phyloP scores from a whole-genome alignment of 345 rosid genomes.

The Barbarea vulgaris region DNA sequence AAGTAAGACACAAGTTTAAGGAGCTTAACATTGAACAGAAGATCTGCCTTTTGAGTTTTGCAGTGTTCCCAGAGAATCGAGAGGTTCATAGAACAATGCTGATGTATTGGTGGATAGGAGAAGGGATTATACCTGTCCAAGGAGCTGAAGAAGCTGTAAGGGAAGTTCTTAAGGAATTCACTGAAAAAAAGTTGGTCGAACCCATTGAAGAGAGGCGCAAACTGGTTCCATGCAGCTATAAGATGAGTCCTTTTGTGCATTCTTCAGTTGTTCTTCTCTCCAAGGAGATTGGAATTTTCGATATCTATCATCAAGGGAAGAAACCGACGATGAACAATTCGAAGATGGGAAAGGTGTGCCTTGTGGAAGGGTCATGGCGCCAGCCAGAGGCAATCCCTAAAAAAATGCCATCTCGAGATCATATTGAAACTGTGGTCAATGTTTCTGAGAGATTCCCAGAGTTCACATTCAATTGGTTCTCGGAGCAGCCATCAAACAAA shows the following conservation, averaged over 20 bases:
- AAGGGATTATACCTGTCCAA: conserved; percentile 1
- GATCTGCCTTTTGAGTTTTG: conserved; percentile 48
- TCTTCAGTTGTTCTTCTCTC: conserved; percentile 43
- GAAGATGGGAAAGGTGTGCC: conserved; percentile 38
- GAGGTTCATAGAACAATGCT: conserved; percentile 46
- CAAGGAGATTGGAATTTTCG: conserved; percentile 8
- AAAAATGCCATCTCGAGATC: neutral
- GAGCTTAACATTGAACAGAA: conserved; percentile 9
- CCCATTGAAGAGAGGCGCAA: conserved; percentile 37
- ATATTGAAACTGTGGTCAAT: conserved; percentile 44
- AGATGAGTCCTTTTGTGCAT: conserved; percentile 47
- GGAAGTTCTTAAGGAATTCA: conserved; percentile 26
- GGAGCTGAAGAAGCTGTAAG: conserved; percentile 23
- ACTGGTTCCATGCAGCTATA: conserved; percentile 33
- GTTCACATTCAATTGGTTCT: conserved; percentile 37
- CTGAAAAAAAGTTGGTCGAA: conserved; percentile 35
- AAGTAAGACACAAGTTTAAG: conserved; percentile 18
- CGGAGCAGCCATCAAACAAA: neutral
- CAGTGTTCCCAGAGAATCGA: conserved; percentile 49
- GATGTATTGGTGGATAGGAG: conserved; percentile 52
- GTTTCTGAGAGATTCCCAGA: conserved; percentile 45
- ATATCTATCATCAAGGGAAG: conserved; percentile 10
- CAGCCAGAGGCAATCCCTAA: neutral
- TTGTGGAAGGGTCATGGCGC: conserved; percentile 27
- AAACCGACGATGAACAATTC: conserved; percentile 28